Conservation (phyloP, 257 asterid species). For the Solanum medicagineum region DNA sequence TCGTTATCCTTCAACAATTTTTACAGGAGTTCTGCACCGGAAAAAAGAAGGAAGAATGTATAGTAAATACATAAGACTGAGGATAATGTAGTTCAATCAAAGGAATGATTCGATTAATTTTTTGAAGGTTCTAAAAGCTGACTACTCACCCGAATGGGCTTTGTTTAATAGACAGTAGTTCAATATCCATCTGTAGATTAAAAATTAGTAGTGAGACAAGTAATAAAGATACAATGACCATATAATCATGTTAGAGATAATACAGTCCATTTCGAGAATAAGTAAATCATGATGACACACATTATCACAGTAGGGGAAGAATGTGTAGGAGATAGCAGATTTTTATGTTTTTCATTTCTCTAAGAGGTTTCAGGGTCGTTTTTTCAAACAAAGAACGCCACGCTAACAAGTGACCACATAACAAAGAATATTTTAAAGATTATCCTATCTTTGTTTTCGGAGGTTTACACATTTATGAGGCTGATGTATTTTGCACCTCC, state of each 20-base stretch:
- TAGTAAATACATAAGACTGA: background rate
- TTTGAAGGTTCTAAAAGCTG: background rate
- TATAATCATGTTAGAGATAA: background rate
- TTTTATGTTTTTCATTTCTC: background rate
- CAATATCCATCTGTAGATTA: constrained; percentile 63
- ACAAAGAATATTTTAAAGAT: background rate
- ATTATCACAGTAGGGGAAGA: background rate
- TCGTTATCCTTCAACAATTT: constrained; percentile 68
- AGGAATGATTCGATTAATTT: background rate
- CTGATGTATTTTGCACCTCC: background rate
- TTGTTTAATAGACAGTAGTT: constrained; percentile 79
- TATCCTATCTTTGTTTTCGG: background rate
- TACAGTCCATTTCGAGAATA: background rate
- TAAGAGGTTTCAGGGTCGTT: background rate
- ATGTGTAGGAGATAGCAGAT: background rate
- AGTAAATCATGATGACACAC: background rate
- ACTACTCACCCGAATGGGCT: constrained; percentile 74
- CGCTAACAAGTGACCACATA: background rate
- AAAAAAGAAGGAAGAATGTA: background rate
- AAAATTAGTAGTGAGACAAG: background rate
- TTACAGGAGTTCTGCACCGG: constrained; percentile 72
- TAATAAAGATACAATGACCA: background rate
- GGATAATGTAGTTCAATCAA: background rate
- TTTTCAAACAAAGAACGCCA: background rate
- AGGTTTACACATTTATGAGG: background rate